Base-by-base conservation (phyloP, 1,284 basidiomycete genomes). In the Ganoderma lingzhi region DNA sequence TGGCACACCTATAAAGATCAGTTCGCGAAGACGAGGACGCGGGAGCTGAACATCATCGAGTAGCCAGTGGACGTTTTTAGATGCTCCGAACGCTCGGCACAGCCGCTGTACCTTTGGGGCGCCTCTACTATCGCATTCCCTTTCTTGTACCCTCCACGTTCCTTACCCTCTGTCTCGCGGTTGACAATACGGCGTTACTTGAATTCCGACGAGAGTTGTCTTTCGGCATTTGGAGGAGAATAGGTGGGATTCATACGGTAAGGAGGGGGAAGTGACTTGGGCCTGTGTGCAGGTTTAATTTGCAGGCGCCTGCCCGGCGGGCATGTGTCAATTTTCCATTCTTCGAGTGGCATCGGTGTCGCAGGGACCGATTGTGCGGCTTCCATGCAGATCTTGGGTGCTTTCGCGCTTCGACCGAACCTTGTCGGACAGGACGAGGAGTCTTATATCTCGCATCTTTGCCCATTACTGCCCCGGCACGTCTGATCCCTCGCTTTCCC, bases 1-100 rank as follows among this genome's bases (percentile, higher is more conserved):
- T 98, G 96, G 96, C 88, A 98, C 78, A 90, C 92, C 30, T 96
- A 98, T 85, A 98, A 98, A 80, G 91, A 96, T 77, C 84, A 90
- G 70, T 96, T 95, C 76, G 94, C 95, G 37, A 90, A 92, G 76
- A 85, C 90, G 37, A 86, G 94, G 55, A 87, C 86, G 67, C 84
- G 87, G 71, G 92, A 94, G 77, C 82, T 94, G 71, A 92, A 82
- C 75, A 93, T 94, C 75, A 88, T 94, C 74, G 92, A 91, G 71
- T 93, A 78, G 85, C 35, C 14, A 42, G 9, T 14, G 51, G 44
- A 44, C 48, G n/a, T 37, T 55, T 19, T 30, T 63, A 63, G 60
- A 65, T 45, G 61, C 37, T 44, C 51, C 48, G 48, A 51, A 63
- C 45, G 55, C 53, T 62, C 28, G 53, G 41, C 32, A 32, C 42